A percentile compares a stretch with the other conserved stretches of the same genome.
Evolutionary conservation across 805 yeast genomes (phyloP).

Genomic region (Torulaspora microellipsoides): DNA sequence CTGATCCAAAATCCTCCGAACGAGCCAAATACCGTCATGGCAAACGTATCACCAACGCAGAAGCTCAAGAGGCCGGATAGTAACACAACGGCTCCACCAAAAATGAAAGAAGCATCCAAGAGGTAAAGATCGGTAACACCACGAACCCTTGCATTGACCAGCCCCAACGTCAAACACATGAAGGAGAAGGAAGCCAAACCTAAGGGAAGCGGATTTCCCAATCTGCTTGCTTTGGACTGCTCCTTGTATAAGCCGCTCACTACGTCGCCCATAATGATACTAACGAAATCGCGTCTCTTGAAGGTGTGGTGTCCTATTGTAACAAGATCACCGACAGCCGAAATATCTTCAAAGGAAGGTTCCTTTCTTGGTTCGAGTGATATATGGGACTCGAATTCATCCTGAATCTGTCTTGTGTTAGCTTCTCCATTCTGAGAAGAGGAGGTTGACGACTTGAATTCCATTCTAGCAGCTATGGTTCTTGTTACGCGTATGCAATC

Average conservation of each 20-base stretch:
- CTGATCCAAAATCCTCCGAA: slow-evolving; percentile 76
- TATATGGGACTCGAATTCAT: slow-evolving; percentile 35
- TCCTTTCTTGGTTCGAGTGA: too few relatives aligned
- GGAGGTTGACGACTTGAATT: too few relatives aligned
- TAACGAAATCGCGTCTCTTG: slow-evolving; percentile 50
- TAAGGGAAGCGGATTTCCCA: slow-evolving; percentile 73
- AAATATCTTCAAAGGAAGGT: too few relatives aligned
- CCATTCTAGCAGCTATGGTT: too few relatives aligned
- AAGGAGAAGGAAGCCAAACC: slow-evolving; percentile 67
- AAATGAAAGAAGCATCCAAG: slow-evolving; percentile 60
- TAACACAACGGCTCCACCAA: slow-evolving; percentile 69
- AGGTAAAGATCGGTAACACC: slow-evolving; percentile 58
- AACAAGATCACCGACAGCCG: slow-evolving; percentile 29
- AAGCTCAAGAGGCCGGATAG: slow-evolving; percentile 74
- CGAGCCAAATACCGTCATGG: slow-evolving; percentile 49
- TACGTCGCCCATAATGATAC: slow-evolving; percentile 60
- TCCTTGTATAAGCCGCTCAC: slow-evolving; percentile 40
- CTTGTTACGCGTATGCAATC: too few relatives aligned
- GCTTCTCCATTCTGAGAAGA: not conserved
- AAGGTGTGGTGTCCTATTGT: slow-evolving; percentile 41
- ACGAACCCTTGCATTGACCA: slow-evolving; percentile 61
- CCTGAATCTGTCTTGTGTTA: not conserved
- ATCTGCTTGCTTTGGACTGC: slow-evolving; percentile 26
- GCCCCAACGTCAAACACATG: slow-evolving; percentile 52
- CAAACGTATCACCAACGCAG: slow-evolving; percentile 71